Conservation (phyloP, 495 filamentous ascomycete species). For the Talaromyces adpressus region DNA sequence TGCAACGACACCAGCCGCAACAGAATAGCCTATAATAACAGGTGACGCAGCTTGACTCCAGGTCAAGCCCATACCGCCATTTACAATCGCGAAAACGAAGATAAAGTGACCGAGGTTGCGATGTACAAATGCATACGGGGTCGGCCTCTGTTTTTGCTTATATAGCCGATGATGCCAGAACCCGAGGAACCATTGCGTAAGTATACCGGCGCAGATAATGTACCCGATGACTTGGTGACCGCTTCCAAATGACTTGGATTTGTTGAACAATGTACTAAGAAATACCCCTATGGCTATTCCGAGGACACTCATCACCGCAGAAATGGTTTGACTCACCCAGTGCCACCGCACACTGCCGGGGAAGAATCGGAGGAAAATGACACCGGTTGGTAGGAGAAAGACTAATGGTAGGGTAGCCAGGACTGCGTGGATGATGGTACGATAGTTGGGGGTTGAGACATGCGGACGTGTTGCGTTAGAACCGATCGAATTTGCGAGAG, state of each 20-base stretch:
- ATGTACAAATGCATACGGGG: slow-evolving; percentile 37
- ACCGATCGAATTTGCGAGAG: slow-evolving; percentile 16
- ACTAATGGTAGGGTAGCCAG: slow-evolving; percentile 47
- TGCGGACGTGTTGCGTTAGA: slow-evolving; percentile 12
- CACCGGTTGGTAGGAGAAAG: slow-evolving; percentile 47
- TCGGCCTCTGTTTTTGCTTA: slow-evolving; percentile 33
- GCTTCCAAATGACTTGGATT: slow-evolving; percentile 45
- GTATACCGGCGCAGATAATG: slow-evolving; percentile 36
- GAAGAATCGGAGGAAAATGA: slow-evolving; percentile 40
- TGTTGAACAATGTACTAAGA: slow-evolving; percentile 42
- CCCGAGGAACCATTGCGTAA: slow-evolving; percentile 40
- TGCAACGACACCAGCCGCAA: slow-evolving; percentile 7
- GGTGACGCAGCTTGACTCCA: slow-evolving; percentile 12
- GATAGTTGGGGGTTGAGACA: slow-evolving; percentile 16
- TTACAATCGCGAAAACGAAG: slow-evolving; percentile 43
- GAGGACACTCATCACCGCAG: slow-evolving; percentile 32
- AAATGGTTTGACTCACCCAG: slow-evolving; percentile 37
- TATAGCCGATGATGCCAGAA: slow-evolving; percentile 42
- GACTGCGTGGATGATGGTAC: slow-evolving; percentile 41
- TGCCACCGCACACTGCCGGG: slow-evolving; percentile 41
- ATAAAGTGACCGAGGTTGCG: slow-evolving; percentile 46
- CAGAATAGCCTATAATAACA: slow-evolving; percentile 13
- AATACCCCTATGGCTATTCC: slow-evolving; percentile 45
- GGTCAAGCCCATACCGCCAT: slow-evolving; percentile 26
- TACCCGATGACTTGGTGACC: slow-evolving; percentile 56